Evolutionary conservation across 345 rosid species (phyloP), one percentile per base, ranked within the genome.

Genomic region (Eucalyptus albens): DNA sequence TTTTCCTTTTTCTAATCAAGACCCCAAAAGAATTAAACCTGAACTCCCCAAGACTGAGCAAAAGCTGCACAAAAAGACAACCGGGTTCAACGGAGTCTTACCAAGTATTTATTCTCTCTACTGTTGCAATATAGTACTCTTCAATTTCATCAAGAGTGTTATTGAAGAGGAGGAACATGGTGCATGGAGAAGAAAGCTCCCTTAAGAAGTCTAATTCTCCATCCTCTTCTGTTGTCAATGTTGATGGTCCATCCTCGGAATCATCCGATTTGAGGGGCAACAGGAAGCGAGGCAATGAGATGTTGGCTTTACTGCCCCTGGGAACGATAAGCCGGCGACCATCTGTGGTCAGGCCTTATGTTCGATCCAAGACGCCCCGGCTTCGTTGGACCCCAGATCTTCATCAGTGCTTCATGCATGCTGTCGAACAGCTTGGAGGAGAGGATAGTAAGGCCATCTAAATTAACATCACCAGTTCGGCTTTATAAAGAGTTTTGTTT

Each of bases 351-450:
- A 91, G 96, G 93, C 93, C 93, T 89, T 93, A 92, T 88, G 92
- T 92, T 56, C 94, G 96, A 81, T 92, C 97, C 15, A 95, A 92
- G 90, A 53, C 90, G 90, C 97, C 97, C n/a, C 88, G 98, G 47
- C 92, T 95, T 53, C 92, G 96, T 37, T 96, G 98, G 98, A 95
- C 96, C 42, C 91, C 95, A 15, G 91, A 92, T 83, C 95, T 96
- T 90, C 98, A 96, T 53, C 94, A 31, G 31, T 91, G 93, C 90
- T 96, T 95, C 88, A 94, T 94, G 87, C 95, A 92, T 93, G 98
- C 97, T 26, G 96, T 96, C 40, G 92, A 94, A 86, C 89, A 91
- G 37, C 93, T 96, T 19, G 98, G 97, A 9, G 98, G 97, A 90
- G 96, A 94, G 90, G 94, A 96, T 59, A 89, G 98, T 96, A 93